Evolutionary conservation across 2,329 filamentous ascomycete genomes (phyloP).

Genomic region (Diaporthe nobilis): DNA sequence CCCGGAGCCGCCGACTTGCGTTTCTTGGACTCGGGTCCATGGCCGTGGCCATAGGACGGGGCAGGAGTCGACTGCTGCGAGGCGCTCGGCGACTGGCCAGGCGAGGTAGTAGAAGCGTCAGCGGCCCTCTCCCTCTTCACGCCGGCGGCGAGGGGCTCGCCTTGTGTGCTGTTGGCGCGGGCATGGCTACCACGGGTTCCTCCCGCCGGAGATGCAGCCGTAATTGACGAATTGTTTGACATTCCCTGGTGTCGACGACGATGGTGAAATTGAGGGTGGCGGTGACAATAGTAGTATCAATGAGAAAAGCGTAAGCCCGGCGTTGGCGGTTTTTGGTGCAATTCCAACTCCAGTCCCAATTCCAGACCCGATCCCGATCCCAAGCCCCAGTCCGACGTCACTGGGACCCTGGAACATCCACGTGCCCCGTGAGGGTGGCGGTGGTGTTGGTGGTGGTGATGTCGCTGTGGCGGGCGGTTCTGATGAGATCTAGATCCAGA

Average conservation of each 20-base stretch:
- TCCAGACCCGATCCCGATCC: conserved; percentile 12
- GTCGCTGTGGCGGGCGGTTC: neutral
- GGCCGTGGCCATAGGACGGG: conserved; percentile 22
- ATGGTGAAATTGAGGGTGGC: neutral
- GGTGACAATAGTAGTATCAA: neutral
- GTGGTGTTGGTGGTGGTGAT: neutral
- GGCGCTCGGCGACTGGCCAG: conserved; percentile 13
- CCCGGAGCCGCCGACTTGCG: conserved; percentile 59
- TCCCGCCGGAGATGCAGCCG: conserved; percentile 36
- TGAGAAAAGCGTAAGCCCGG: neutral
- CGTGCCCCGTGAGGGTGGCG: conserved; percentile 15
- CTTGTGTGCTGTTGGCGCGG: conserved; percentile 31
- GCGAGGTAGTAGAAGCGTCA: conserved; percentile 25
- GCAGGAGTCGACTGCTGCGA: conserved; percentile 35
- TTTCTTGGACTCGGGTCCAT: conserved; percentile 54
- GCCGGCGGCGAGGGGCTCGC: conserved; percentile 23
- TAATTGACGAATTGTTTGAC: conserved; percentile 38
- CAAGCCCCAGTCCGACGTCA: conserved; percentile 37
- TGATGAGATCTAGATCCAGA: neutral
- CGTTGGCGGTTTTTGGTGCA: neutral
- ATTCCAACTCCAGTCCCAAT: neutral
- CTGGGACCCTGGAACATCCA: conserved; percentile 35
- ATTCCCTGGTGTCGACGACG: conserved; percentile 17
- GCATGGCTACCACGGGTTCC: conserved; percentile 35
- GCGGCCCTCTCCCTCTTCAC: conserved; percentile 36